A percentile compares a stretch with the other conserved stretches of the same genome.
Evolutionary conservation across 2,329 filamentous ascomycete genomes (phyloP).

Genomic region (Lasiodiplodia citricola): DNA sequence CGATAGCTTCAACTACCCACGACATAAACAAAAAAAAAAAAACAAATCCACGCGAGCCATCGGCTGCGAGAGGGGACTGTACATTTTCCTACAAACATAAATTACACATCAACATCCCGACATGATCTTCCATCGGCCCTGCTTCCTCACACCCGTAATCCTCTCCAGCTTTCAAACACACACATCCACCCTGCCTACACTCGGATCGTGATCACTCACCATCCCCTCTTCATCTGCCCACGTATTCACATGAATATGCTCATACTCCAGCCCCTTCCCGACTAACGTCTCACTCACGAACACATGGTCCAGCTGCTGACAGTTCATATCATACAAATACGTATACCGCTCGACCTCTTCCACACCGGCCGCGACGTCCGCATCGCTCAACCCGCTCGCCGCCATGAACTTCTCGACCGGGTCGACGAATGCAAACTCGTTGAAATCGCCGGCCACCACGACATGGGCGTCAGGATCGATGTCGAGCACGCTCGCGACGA

Average conservation of each 20-base stretch:
- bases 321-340: slow-evolving; percentile 72
- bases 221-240: slow-evolving; percentile 65
- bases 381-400: slow-evolving; percentile 63
- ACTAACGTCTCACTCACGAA: slow-evolving; percentile 64
- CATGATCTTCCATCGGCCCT: background rate
- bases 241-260: slow-evolving; percentile 74
- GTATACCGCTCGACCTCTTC: slow-evolving; percentile 68
- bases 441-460: slow-evolving; percentile 71
- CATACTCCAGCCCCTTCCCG: slow-evolving; percentile 53
- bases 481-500: slow-evolving; percentile 54
- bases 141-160: background rate
- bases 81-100: too few species aligned
- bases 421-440: slow-evolving; percentile 70
- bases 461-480: slow-evolving; percentile 62
- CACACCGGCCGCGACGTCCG: slow-evolving; percentile 65
- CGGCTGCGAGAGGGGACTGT: too few species aligned
- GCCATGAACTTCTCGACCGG: slow-evolving; percentile 62
- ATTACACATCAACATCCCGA: too few species aligned
- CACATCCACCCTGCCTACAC: slow-evolving; percentile 66
- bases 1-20: too few species aligned
- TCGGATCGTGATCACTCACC: slow-evolving; percentile 73
- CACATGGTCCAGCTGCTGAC: slow-evolving; percentile 73
- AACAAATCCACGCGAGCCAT: too few species aligned
- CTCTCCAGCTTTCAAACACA: slow-evolving; percentile 46
- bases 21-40: too few species aligned